Base-by-base conservation (phyloP, 768 basidiomycete genomes). In the Cystofilobasidium ferigula region DNA sequence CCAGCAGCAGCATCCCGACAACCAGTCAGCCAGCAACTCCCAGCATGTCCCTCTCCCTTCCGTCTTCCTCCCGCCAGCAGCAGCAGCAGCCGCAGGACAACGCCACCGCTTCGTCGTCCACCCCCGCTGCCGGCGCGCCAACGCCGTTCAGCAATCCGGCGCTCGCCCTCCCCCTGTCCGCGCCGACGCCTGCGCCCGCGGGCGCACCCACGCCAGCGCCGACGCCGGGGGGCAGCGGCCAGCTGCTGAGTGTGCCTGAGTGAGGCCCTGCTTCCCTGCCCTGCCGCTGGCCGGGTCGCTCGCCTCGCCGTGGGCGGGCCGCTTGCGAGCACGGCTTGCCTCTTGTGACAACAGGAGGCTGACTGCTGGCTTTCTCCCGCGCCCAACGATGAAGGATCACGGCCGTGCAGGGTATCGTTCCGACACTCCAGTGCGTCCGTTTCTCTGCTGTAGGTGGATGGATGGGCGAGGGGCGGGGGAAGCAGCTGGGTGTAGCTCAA, bases 401-500 rank as follows among this genome's bases (percentile, higher is more conserved):
- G 20, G 90, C 91, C 48, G 92, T 94, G 22, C 89, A 95, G 76
- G 95, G 94, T 66, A 93, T 98, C 71, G 94, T 98, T 10, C 95
- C 94, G n/a, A 97, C 92, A 2, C 82, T 99, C 60, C 94, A 99
- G 83, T 81, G 71, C 74, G 80, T 79, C 56, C 45, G 57, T 57
- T 54, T 20, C 47, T 20, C 47, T 45, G 48, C 20, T 57, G n/a
- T 43, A 51, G n/a, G n/a, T n/a, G n/a, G n/a, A n/a, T n/a, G n/a
- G n/a, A n/a, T n/a, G n/a, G n/a, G 40, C 36, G 38, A 63, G 34
- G 47, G 54, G 24, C 9, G 54, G 38, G 35, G 42, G 57, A 43
- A 38, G 53, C 22, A 28, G 28, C 30, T 40, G 47, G 66, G n/a
- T n/a, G n/a, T n/a, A n/a, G n/a, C n/a, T n/a, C n/a, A n/a, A n/a